Evolutionary conservation across 257 asterid genomes (phyloP), one percentile per base, ranked within the genome.

Genomic region (Paraleonurus japonicus): DNA sequence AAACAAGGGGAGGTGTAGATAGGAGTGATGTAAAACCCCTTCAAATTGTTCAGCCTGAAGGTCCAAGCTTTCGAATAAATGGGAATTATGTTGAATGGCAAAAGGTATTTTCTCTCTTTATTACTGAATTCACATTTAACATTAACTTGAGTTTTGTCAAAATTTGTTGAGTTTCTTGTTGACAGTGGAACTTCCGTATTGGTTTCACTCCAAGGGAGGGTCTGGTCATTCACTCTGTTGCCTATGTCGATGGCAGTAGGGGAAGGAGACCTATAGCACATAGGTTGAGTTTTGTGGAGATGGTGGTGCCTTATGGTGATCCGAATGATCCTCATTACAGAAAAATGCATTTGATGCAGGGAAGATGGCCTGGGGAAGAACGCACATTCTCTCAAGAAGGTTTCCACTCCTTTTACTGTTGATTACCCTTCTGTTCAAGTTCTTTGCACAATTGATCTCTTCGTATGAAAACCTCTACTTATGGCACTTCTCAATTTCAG

Each of bases 231-330:
- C 95, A 95, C 78, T 95, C 98, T 5, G 98, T 95, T 78, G 99
- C 98, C 76, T 95, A 95, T 77, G 83, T 89, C 76, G 99, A 95
- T 82, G 99, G 98, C 58, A 86, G 98, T 70, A 85, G 98, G 51
- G 99, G 99, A 28, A 85, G 98, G 81, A 88, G 99, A 75, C 96
- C 95, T 57, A 87, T 92, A 64, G 99, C 99, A 20, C 99, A 89
- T 80, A 81, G 98, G 86, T 82, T 95, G 85, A 91, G 98, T 79
- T 94, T 94, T 81, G 98, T 87, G 82, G 98, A 94, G 85, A 91
- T 94, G 98, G 98, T 94, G 77, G 98, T 94, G 60, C 98, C 98
- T 47, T 94, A 94, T 75, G 98, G 98, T 23, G 98, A 95, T 81
- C 99, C 99, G 27, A 94, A 94, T 81, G 98, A 91, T 23, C 98